Evolutionary conservation across 208 protist species (phyloP), one percentile per base, ranked within the genome.

Genomic region (Phytomonas sp.): DNA sequence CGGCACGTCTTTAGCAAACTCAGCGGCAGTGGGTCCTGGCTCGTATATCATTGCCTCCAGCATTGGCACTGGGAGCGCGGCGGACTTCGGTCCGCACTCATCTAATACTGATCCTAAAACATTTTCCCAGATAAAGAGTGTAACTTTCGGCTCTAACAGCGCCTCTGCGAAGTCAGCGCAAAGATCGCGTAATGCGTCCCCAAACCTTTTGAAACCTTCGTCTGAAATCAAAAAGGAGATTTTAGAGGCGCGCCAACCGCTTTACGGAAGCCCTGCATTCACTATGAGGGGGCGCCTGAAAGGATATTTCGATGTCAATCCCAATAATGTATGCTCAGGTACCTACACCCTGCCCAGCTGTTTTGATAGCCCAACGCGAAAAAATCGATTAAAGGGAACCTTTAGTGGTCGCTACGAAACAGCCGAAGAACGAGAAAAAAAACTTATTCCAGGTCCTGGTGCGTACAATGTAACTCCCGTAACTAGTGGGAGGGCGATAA

Each of bases 21-120:
- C 32, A n/a, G 37, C 30, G 60, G 34, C 45, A 14, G 68, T 74
- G 12, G 89, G 89, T 0, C 84, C 89, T 29, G 81, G 89, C 2
- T 73, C 83, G 65, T 92, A 94, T 64, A 63, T 70, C 33, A 80
- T 94, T 29, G 80, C 82, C 31, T 75, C 72, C 40, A 84, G 79
- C 33, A 82, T 92, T 60, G 88, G 88, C 56, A 72, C 78, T 16
- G 80, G 88, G 10, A 76, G 88, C 23, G 71, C 83, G 14, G 76
- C 79, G 2, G 73, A 78, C 11, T 83, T 93, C 59, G 76, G 74
- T 19, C 74, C 74, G 14, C 66, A 42, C 56, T 36, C 56, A 30
- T 10, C 34, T 8, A 49, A 49, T 49, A 16, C 11, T 16, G 40
- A 49, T 49, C 12, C 40, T 23, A 49, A 49, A 49, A 49, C 8